A percentile compares a stretch with the other conserved stretches of the same genome.
Conservation (phyloP, 2,329 filamentous ascomycete species). For the Colletotrichum endophyticum region DNA sequence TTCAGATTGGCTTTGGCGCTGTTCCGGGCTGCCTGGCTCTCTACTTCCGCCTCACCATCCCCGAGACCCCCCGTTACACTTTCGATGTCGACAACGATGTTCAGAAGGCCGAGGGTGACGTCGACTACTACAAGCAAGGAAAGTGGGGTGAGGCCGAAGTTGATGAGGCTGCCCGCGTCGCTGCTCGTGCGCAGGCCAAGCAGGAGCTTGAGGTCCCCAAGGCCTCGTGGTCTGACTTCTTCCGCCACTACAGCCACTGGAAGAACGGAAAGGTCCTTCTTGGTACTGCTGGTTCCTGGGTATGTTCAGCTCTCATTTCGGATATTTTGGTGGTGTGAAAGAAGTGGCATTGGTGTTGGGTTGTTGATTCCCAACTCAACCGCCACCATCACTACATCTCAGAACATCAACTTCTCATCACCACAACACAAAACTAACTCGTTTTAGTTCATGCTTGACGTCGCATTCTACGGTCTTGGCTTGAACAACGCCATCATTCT, state of each 20-base stretch:
- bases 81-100: slow-evolving; percentile 81
- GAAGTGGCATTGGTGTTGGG: background rate
- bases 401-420: background rate
- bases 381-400: background rate
- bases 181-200: slow-evolving; percentile 57
- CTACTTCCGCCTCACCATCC: slow-evolving; percentile 79
- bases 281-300: slow-evolving; percentile 80
- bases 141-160: slow-evolving; percentile 61
- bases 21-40: slow-evolving; percentile 75
- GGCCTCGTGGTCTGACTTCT: slow-evolving; percentile 76
- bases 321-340: fast-evolving
- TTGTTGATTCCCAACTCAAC: background rate
- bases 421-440: background rate
- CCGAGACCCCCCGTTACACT: slow-evolving; percentile 87
- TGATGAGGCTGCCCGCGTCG: slow-evolving; percentile 70
- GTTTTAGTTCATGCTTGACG: slow-evolving; percentile 68
- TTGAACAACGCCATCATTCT: slow-evolving; percentile 80
- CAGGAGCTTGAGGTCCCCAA: slow-evolving; percentile 67
- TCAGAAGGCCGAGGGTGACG: slow-evolving; percentile 74
- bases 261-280: slow-evolving; percentile 75
- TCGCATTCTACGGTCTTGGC: slow-evolving; percentile 71
- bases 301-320: background rate
- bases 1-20: slow-evolving; percentile 62
- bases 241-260: slow-evolving; percentile 70
- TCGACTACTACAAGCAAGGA: slow-evolving; percentile 75